A percentile compares a stretch with the other conserved stretches of the same genome.
phyloP scores from a whole-genome alignment of 768 basidiomycete species.

The Boletus barrowsii region DNA sequence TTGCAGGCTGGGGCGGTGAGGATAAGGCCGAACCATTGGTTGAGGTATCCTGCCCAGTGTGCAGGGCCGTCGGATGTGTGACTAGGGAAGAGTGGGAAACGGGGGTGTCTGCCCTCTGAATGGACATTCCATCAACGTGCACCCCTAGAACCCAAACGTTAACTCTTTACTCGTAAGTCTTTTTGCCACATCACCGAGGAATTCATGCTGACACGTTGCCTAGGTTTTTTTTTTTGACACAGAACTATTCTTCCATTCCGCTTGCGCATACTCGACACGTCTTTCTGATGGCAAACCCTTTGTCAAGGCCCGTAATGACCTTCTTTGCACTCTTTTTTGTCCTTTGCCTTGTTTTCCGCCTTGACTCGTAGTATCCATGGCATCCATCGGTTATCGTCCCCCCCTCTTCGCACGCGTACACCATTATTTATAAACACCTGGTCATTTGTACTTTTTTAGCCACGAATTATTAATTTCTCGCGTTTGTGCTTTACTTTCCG shows the following conservation, averaged over 20 bases:
- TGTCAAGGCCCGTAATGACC: background rate
- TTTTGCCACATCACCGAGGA: background rate
- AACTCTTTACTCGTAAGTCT: background rate
- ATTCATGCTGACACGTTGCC: background rate
- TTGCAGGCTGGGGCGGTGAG: slow-evolving; percentile 57
- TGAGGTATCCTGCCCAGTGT: slow-evolving; percentile 74
- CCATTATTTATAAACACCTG: background rate
- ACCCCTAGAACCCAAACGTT: background rate
- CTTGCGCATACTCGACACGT: background rate
- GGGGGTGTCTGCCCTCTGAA: slow-evolving; percentile 36
- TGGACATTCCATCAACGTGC: background rate
- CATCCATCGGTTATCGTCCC: slow-evolving; percentile 10
- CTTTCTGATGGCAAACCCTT: slow-evolving; percentile 1
- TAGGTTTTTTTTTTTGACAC: background rate
- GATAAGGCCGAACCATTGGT: slow-evolving; percentile 41
- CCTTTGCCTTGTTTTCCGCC: background rate
- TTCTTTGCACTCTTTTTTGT: background rate
- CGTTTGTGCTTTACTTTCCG: background rate
- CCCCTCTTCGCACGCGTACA: background rate
- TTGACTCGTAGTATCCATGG: slow-evolving; percentile 15
- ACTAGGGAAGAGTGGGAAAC: slow-evolving; percentile 59
- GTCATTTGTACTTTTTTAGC: slow-evolving; percentile 18
- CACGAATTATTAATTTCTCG: background rate
- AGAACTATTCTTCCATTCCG: background rate
- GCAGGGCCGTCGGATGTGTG: slow-evolving; percentile 60